Percentiles rank a stretch among this genome's conserved stretches.
Evolutionary conservation across 2,329 filamentous ascomycete genomes (phyloP).

Genomic region (Monilinia laxa): DNA sequence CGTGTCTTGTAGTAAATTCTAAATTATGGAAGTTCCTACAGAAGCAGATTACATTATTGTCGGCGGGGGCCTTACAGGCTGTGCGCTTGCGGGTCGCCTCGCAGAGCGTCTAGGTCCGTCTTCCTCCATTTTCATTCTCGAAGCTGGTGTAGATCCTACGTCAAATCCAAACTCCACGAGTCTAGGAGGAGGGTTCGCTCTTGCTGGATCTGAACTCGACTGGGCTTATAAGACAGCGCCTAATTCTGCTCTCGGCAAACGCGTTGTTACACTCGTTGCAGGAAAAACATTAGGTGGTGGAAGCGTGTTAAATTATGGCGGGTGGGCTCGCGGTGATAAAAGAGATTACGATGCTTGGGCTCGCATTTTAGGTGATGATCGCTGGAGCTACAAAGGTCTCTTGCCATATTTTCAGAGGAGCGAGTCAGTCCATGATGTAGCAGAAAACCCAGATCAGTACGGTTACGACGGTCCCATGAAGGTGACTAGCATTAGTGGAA

Average conservation of each 20-base stretch:
- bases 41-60: slow-evolving; percentile 42
- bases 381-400: slow-evolving; percentile 49
- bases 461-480: slow-evolving; percentile 39
- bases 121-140: slow-evolving; percentile 43
- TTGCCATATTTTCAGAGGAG: slow-evolving; percentile 47
- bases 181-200: background rate
- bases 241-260: slow-evolving; percentile 33
- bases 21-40: background rate
- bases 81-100: slow-evolving; percentile 42
- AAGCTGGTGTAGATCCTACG: slow-evolving; percentile 41
- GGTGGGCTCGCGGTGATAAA: slow-evolving; percentile 47
- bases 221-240: slow-evolving; percentile 42
- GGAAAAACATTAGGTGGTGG: slow-evolving; percentile 47
- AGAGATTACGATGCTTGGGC: slow-evolving; percentile 50
- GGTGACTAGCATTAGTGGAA: slow-evolving; percentile 31
- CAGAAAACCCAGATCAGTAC: slow-evolving; percentile 30
- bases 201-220: slow-evolving; percentile 33
- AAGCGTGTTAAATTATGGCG: slow-evolving; percentile 44
- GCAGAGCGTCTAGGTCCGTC: slow-evolving; percentile 8
- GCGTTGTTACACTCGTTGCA: slow-evolving; percentile 35
- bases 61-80: slow-evolving; percentile 42
- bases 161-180: background rate
- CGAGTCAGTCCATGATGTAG: slow-evolving; percentile 34
- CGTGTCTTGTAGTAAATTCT: too few relatives aligned
- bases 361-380: slow-evolving; percentile 42